Evolutionary conservation across 805 yeast genomes (phyloP).

Genomic region (Allodekkera sacchari): DNA sequence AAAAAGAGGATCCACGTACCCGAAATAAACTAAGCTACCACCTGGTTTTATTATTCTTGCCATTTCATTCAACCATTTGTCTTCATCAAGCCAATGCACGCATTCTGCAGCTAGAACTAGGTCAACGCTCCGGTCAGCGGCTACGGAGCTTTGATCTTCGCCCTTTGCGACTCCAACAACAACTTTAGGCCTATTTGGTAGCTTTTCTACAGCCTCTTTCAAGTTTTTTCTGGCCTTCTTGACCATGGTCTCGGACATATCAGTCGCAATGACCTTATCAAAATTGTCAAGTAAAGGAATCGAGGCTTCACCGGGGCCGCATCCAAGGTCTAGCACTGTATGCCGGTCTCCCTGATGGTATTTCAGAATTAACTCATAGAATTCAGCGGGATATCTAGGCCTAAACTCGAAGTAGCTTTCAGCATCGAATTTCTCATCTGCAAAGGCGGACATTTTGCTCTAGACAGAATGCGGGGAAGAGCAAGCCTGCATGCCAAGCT

Average conservation of each 20-base stretch:
- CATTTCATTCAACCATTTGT: constrained; percentile 22
- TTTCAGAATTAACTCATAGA: constrained; percentile 32
- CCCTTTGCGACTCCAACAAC: constrained; percentile 14
- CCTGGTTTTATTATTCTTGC: constrained; percentile 29
- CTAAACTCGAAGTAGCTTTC: constrained; percentile 47
- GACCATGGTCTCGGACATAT: constrained; percentile 40
- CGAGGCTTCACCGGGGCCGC: constrained; percentile 48
- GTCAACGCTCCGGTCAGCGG: constrained; percentile 33
- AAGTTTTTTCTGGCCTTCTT: constrained; percentile 27
- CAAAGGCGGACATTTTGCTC: constrained; percentile 60
- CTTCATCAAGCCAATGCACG: constrained; percentile 64
- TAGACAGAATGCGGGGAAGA: no score
- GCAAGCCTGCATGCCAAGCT: no score
- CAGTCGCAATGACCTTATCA: constrained; percentile 35
- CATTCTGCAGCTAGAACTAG: constrained; percentile 76
- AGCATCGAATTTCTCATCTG: constrained; percentile 44
- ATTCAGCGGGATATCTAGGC: constrained; percentile 54
- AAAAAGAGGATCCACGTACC: constrained; percentile 64
- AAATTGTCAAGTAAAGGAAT: constrained; percentile 33
- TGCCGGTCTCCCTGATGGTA: constrained; percentile 21
- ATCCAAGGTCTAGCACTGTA: constrained; percentile 42
- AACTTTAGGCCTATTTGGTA: constrained; percentile 4
- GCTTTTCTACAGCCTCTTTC: not conserved
- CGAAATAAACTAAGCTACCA: constrained; percentile 62
- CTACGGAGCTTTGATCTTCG: constrained; percentile 15